Conservation (phyloP, 805 yeast species). For the Zygoascus biomembranicola region DNA sequence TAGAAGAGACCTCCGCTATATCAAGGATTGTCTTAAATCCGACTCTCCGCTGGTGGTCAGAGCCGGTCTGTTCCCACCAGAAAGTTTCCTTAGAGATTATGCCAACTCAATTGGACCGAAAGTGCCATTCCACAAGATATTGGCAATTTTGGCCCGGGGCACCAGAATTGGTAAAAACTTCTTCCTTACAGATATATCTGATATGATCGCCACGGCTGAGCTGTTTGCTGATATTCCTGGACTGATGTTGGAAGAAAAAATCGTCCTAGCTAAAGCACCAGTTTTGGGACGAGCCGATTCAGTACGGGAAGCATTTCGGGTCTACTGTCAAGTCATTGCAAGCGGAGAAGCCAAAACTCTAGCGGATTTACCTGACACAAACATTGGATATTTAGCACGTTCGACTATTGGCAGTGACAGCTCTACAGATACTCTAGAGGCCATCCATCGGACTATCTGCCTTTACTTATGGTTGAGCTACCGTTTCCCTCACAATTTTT, state of each 20-base stretch:
- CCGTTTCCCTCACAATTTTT: conserved; percentile 73
- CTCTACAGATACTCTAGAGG: conserved; percentile 39
- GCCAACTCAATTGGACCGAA: conserved; percentile 52
- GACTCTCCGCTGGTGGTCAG: conserved; percentile 44
- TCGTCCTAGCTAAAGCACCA: conserved; percentile 56
- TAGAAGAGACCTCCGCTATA: conserved; percentile 34
- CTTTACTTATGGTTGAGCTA: conserved; percentile 80
- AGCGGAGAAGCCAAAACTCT: conserved; percentile 45
- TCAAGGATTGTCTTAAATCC: conserved; percentile 41
- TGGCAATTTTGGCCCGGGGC: conserved; percentile 38
- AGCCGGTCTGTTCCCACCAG: conserved; percentile 80
- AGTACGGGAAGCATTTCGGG: conserved; percentile 37
- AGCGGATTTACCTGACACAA: conserved; percentile 38
- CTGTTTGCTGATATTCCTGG: conserved; percentile 37
- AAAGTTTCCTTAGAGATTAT: conserved; percentile 56
- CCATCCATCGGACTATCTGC: conserved; percentile 56
- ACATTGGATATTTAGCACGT: conserved; percentile 7
- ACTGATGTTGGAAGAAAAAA: conserved; percentile 48
- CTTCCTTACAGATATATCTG: conserved; percentile 33
- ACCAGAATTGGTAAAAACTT: conserved; percentile 27
- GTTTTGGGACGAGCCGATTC: conserved; percentile 33
- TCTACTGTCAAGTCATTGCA: conserved; percentile 48
- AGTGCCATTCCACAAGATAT: conserved; percentile 38
- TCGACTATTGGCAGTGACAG: background rate
- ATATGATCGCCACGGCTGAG: conserved; percentile 35